Conservation (phyloP, 2,329 filamentous ascomycete genomes). For the Hymenoscyphus repandus region DNA sequence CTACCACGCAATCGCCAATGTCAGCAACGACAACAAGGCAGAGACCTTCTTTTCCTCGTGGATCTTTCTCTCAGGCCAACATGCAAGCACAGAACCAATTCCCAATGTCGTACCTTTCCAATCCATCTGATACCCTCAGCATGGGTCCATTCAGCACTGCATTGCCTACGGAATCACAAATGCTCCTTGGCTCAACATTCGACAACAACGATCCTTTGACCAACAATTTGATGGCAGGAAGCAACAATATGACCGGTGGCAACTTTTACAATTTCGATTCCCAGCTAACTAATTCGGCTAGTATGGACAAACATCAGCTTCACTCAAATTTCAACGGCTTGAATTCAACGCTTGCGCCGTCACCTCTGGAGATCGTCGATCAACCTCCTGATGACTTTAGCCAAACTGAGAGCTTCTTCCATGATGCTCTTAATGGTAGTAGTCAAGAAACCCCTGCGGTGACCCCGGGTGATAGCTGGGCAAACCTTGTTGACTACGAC, state of each 20-base stretch:
- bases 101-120: slow-evolving; percentile 4
- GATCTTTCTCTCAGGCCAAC: slow-evolving; percentile 16
- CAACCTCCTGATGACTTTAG: not conserved
- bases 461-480: not conserved
- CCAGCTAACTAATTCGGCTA: slow-evolving; percentile 9
- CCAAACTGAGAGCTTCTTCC: slow-evolving; percentile 12
- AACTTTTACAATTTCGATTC: slow-evolving; percentile 13
- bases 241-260: slow-evolving; percentile 19
- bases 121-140: slow-evolving; percentile 4
- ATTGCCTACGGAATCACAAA: slow-evolving; percentile 47
- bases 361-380: not conserved
- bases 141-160: slow-evolving; percentile 40
- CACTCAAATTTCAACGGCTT: slow-evolving; percentile 15
- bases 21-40: slow-evolving; percentile 1
- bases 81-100: slow-evolving; percentile 8
- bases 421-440: slow-evolving; percentile 8
- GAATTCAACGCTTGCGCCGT: slow-evolving; percentile 20
- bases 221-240: slow-evolving; percentile 40
- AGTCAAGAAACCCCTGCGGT: slow-evolving; percentile 10
- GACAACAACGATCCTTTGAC: slow-evolving; percentile 41
- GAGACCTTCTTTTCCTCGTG: slow-evolving; percentile 22
- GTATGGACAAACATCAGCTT: slow-evolving; percentile 10
- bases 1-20: slow-evolving; percentile 2
- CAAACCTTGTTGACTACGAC: not conserved
- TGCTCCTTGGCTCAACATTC: slow-evolving; percentile 42